Base-by-base conservation (phyloP, 2,329 filamentous ascomycete species). In the Sporothrix dimorphospora region DNA sequence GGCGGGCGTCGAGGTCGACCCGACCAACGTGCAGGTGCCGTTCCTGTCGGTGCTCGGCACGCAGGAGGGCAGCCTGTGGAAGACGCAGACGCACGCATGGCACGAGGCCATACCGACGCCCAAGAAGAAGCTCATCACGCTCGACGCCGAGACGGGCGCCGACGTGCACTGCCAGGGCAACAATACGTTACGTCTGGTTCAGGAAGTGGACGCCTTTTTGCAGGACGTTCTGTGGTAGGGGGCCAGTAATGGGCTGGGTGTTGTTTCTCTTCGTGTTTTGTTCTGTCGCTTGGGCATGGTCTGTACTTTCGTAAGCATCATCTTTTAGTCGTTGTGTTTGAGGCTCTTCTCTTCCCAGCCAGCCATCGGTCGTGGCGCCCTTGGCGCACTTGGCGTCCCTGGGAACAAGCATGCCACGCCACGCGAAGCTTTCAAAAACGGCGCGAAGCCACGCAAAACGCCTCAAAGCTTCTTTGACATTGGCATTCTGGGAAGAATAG, bases 11-110 rank as follows among this genome's bases (percentile, higher is more conserved):
- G 24, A 45, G 14, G 63, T 49, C 11, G 42, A 66, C 21, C 40
- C 21, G 14, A 7, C 5, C 40, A 49, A 19, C 7, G 63, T 49
- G 14, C 24, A 49, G 30, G 42, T 34, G 14, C 63, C 40, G 38
- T 65, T 65, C 61, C 42, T 47, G 40, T 65, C 40, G 61, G 40
- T 65, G 40, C 61, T 47, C n/a, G 61, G 61, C 40, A 16, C 30
- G 61, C 61, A 30, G 5, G 61, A 65, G 40, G 61, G 61, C 40
- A 40, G 61, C 8, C 0, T 65, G n/a, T 65, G 40, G 61, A 65
- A 66, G 42, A n/a, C 42, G 42, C 63, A 49, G 38, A 65, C 59
- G 27, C 59, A 16, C 19, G 59, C 34, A 7, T 65, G 38, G 59
- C 59, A 65, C 59, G 59, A 42, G 19, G 42, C 42, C 63, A 34